Percentiles rank a stretch among this genome's conserved stretches.
phyloP scores from a whole-genome alignment of 2,329 filamentous ascomycete genomes.

The Fusarium sambucinum region DNA sequence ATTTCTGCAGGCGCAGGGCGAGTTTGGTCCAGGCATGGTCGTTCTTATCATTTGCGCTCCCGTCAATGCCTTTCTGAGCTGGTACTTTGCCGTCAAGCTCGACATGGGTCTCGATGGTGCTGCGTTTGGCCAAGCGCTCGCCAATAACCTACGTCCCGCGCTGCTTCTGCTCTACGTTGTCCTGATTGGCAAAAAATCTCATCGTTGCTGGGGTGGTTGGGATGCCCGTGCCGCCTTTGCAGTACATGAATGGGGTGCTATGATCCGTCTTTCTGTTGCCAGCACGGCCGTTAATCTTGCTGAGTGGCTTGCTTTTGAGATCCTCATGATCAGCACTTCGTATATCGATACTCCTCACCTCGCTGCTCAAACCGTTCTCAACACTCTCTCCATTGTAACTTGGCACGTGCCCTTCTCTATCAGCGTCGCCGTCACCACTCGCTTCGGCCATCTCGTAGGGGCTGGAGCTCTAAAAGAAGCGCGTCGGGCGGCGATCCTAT shows the following conservation, averaged over 20 bases:
- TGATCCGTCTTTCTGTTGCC: slow-evolving; percentile 56
- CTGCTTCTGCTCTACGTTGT: slow-evolving; percentile 61
- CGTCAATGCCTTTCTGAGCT: slow-evolving; percentile 62
- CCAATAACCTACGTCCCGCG: slow-evolving; percentile 62
- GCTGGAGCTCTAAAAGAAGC: slow-evolving; percentile 44
- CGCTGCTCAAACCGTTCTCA: slow-evolving; percentile 57
- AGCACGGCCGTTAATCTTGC: slow-evolving; percentile 58
- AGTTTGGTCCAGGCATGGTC: slow-evolving; percentile 64
- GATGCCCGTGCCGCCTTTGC: slow-evolving; percentile 53
- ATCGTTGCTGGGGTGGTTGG: slow-evolving; percentile 55
- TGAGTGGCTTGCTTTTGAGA: slow-evolving; percentile 59
- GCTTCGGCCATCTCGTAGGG: slow-evolving; percentile 58
- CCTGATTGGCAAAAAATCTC: slow-evolving; percentile 54
- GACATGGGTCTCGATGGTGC: slow-evolving; percentile 64
- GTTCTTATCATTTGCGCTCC: slow-evolving; percentile 63
- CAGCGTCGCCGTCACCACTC: slow-evolving; percentile 57
- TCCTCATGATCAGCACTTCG: slow-evolving; percentile 60
- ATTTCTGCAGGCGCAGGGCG: slow-evolving; percentile 67
- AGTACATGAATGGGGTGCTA: slow-evolving; percentile 57
- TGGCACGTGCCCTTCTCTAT: slow-evolving; percentile 60
- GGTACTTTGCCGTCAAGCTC: slow-evolving; percentile 59
- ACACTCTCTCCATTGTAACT: slow-evolving; percentile 55
- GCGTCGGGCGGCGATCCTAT: slow-evolving; percentile 27
- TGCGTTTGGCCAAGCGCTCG: slow-evolving; percentile 62
- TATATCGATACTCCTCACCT: slow-evolving; percentile 58